Base-by-base conservation (phyloP, 176 grass and related monocot genomes). In the Tillandsia fasciculata region DNA sequence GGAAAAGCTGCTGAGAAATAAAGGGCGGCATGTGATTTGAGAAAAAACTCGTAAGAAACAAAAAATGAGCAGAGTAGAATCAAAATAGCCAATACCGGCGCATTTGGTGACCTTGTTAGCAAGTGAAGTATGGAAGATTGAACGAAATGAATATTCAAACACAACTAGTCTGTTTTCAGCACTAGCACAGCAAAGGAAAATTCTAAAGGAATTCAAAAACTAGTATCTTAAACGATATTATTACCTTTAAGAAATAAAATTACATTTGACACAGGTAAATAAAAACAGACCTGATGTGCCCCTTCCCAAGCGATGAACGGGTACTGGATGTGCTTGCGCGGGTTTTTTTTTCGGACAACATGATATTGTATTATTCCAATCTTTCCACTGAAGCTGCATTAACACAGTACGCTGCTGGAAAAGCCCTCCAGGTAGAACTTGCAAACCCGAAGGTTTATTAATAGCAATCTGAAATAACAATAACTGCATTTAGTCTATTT, bases 391-490 rank as follows among this genome's bases (percentile, higher is more conserved):
- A 56, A 92, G 81, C 27, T 96, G 93, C 47, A 79, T 80, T 64
- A 96, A 68, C 64, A 92, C 83, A 81, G 93, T 96, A 11, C 89
- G 83, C 57, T 92, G 93, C 72, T 96, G 93, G 64, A 96, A 96
- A 58, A 96, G 86, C 50, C 93, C 93, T 77, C 90, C 87, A 66
- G 88, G 86, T 26, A 96, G 78, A 82, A 96, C 89, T 96, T 96
- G 93, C 86, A 96, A 78, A 65, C 93, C 89, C 49, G 89, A 92
- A 78, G 93, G 93, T 74, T 96, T 96, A 74, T 89, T 90, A 64
- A 96, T 65, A 70, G 78, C 79, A 20, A 92, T 70, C 88, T 96
- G 77, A 63, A 85, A 78, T 68, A 4, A 53, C 10, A 48, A 51
- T 18, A 53, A 71, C 48, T 20, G 4, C 33, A 1, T 42, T 42